Conservation (phyloP, 2,329 filamentous ascomycete species). For the Allantophomopsis cytisporea region DNA sequence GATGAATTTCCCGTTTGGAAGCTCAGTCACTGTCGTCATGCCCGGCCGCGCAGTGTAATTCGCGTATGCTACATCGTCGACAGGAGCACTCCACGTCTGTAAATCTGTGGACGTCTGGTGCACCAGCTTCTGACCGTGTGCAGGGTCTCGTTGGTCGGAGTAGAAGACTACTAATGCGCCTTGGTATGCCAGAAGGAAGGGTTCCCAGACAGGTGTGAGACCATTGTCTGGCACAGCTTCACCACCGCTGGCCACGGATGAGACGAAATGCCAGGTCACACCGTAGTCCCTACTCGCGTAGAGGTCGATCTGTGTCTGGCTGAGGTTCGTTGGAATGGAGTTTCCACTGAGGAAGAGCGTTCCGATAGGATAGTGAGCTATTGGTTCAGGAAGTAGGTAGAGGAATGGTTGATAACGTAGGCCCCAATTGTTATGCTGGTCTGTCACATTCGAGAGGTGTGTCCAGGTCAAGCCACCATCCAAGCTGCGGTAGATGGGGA, state of each 20-base stretch:
- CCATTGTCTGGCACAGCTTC: slow-evolving; percentile 46
- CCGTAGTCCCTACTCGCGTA: slow-evolving; percentile 51
- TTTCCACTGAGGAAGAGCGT: slow-evolving; percentile 44
- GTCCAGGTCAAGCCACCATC: slow-evolving; percentile 47
- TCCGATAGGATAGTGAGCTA: slow-evolving; percentile 45
- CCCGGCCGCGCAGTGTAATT: slow-evolving; percentile 51
- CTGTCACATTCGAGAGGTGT: slow-evolving; percentile 46
- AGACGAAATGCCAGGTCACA: slow-evolving; percentile 52
- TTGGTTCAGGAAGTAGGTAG: slow-evolving; percentile 42
- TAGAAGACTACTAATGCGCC: slow-evolving; percentile 53
- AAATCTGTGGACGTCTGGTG: slow-evolving; percentile 45
- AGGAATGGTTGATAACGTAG: slow-evolving; percentile 57
- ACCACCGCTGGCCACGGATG: slow-evolving; percentile 46
- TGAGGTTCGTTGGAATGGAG: slow-evolving; percentile 33
- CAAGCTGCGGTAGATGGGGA: slow-evolving; percentile 37
- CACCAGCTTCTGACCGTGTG: slow-evolving; percentile 54
- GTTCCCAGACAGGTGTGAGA: slow-evolving; percentile 59
- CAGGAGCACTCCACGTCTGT: slow-evolving; percentile 39
- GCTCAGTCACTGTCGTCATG: slow-evolving; percentile 47
- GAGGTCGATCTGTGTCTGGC: slow-evolving; percentile 52
- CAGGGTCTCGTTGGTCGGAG: slow-evolving; percentile 54
- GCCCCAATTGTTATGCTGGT: slow-evolving; percentile 50
- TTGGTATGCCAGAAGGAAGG: slow-evolving; percentile 46
- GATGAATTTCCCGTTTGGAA: slow-evolving; percentile 42
- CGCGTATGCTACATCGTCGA: slow-evolving; percentile 50